phyloP scores from a whole-genome alignment of 2,329 filamentous ascomycete species.

The Aaosphaeria arxii region DNA sequence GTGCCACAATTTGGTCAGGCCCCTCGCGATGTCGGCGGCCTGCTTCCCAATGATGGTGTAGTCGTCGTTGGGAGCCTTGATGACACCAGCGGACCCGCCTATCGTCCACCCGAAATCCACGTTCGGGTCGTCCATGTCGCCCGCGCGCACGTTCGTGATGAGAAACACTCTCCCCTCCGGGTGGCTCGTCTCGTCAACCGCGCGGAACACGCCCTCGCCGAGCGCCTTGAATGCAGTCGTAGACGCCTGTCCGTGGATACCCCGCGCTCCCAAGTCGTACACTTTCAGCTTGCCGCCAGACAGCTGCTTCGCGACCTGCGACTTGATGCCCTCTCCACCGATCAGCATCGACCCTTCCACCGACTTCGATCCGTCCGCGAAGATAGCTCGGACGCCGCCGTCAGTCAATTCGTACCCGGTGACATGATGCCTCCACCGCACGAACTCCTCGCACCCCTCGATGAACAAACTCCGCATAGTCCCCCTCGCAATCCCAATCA shows the following conservation, averaged over 20 bases:
- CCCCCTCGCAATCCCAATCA: conserved; percentile 60
- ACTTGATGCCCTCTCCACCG: conserved; percentile 63
- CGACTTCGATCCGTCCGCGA: conserved; percentile 59
- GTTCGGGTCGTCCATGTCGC: conserved; percentile 57
- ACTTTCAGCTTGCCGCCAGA: conserved; percentile 58
- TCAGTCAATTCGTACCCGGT: conserved; percentile 57
- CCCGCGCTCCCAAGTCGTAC: conserved; percentile 61
- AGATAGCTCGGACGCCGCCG: conserved; percentile 55
- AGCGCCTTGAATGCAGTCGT: conserved; percentile 59
- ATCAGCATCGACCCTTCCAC: conserved; percentile 59
- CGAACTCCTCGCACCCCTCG: conserved; percentile 52
- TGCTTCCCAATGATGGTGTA: conserved; percentile 55
- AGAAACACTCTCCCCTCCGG: conserved; percentile 45
- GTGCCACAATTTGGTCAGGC: conserved; percentile 55
- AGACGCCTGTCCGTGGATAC: conserved; percentile 65
- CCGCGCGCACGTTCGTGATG: conserved; percentile 63
- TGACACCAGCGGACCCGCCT: conserved; percentile 55
- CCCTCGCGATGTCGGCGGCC: conserved; percentile 58
- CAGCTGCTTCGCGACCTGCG: conserved; percentile 58
- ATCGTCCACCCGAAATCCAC: conserved; percentile 64
- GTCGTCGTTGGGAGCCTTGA: conserved; percentile 58
- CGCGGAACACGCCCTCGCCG: conserved; percentile 62
- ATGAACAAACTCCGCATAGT: conserved; percentile 62
- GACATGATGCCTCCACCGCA: conserved; percentile 57
- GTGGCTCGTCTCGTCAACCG: conserved; percentile 48